phyloP scores from a whole-genome alignment of 495 filamentous ascomycete genomes.

The Penicillium diatomitis region DNA sequence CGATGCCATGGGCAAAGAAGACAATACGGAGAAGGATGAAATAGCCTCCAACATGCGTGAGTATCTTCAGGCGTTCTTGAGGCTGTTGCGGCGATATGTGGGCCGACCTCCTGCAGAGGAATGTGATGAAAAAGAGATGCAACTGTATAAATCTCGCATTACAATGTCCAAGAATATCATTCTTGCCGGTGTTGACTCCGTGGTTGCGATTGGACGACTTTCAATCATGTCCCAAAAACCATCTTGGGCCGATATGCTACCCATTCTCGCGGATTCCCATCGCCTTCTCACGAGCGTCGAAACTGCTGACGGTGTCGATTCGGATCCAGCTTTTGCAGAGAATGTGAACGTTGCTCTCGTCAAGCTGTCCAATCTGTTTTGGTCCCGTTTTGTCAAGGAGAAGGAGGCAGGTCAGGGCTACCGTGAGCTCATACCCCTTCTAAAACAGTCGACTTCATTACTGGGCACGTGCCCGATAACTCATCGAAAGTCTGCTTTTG shows the following conservation, averaged over 20 bases:
- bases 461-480: conserved; percentile 28
- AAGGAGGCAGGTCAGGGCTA: conserved; percentile 31
- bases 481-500: conserved; percentile 38
- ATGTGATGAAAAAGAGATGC: conserved; percentile 21
- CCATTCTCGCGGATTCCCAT: conserved; percentile 29
- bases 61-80: conserved; percentile 32
- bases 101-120: conserved; percentile 24
- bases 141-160: conserved; percentile 24
- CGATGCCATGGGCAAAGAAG: conserved; percentile 24
- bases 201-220: conserved; percentile 32
- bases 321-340: conserved; percentile 12
- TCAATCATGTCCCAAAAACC: conserved; percentile 31
- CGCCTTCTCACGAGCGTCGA: conserved; percentile 33
- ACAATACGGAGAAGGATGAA: conserved; percentile 12
- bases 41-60: conserved; percentile 20
- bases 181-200: conserved; percentile 33
- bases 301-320: conserved; percentile 11
- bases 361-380: conserved; percentile 72
- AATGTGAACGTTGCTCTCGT: conserved; percentile 23
- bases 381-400: conserved; percentile 49
- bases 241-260: conserved; percentile 32
- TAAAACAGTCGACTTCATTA: conserved; percentile 41
- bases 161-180: conserved; percentile 27
- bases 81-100: conserved; percentile 40
- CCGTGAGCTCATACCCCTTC: conserved; percentile 29